phyloP scores from a whole-genome alignment of 768 basidiomycete genomes.

The Tricholoma furcatifolium region DNA sequence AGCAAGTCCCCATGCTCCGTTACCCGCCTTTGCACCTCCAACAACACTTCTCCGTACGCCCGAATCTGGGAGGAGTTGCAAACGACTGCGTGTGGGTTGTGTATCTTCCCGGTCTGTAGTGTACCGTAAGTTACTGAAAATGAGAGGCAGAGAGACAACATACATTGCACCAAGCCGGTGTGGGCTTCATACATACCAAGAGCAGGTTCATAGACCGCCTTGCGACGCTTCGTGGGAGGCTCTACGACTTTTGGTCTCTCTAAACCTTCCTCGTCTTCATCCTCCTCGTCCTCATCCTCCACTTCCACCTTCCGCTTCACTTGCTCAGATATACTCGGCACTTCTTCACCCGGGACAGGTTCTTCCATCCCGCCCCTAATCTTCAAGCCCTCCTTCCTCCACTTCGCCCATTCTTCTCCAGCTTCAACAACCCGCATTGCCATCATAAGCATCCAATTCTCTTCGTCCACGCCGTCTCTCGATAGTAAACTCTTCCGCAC shows the following conservation, averaged over 20 bases:
- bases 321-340: constrained; percentile 8
- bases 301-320: constrained; percentile 30
- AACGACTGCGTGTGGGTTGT: constrained; percentile 65
- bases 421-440: constrained; percentile 64
- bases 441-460: constrained; percentile 91
- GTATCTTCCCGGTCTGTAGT: constrained; percentile 71
- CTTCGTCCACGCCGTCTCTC: constrained; percentile 78
- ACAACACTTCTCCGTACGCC: constrained; percentile 44
- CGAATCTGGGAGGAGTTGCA: constrained; percentile 56
- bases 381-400: constrained; percentile 53
- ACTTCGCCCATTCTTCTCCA: constrained; percentile 61
- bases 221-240: constrained; percentile 25
- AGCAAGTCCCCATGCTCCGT: constrained; percentile 78
- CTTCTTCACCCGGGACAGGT: constrained; percentile 28
- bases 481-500: constrained; percentile 78
- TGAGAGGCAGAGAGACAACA: constrained; percentile 24
- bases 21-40: constrained; percentile 74
- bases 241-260: constrained; percentile 13
- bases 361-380: constrained; percentile 44
- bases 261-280: constrained; percentile 20
- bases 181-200: constrained; percentile 84
- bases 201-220: constrained; percentile 37
- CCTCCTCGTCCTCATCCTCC: constrained; percentile 27
- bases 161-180: constrained; percentile 71
- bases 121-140: background rate